These are phyloP conservation scores for Suillus alpinus DNA, from an alignment of 768 basidiomycete genomes.

Conservation along the genomic window DNA sequence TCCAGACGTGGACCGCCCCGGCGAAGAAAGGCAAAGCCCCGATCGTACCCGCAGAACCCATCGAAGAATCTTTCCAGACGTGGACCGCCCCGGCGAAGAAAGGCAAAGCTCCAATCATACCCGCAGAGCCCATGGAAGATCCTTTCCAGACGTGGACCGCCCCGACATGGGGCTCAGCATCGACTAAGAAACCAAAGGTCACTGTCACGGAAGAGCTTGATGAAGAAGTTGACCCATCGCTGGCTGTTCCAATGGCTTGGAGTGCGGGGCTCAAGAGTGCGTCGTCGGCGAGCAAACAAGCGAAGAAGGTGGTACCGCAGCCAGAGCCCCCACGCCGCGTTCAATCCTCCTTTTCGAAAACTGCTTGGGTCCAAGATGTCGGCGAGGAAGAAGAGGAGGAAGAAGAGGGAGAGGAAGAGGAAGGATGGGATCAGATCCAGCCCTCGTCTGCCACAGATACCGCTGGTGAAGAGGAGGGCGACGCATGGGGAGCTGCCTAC, in stretches of 20 bases:
- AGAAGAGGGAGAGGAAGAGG: conserved; percentile 15
- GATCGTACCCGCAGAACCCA: background rate
- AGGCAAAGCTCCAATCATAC: conserved; percentile 4
- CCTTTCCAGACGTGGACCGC: background rate
- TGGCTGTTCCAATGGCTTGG: conserved; percentile 13
- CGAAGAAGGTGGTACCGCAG: conserved; percentile 14
- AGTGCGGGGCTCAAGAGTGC: conserved; percentile 1
- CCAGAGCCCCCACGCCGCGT: conserved; percentile 8
- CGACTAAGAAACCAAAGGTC: background rate
- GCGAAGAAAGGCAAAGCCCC: conserved; percentile 18
- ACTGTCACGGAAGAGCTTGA: conserved; percentile 19
- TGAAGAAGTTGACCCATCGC: conserved; percentile 10
- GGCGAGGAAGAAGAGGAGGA: conserved; percentile 5
- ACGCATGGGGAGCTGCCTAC: conserved; percentile 12
- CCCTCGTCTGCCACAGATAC: conserved; percentile 5
- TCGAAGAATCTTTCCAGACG: background rate
- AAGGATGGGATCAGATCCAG: conserved; percentile 25
- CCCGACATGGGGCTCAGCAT: too few species aligned
- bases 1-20: background rate
- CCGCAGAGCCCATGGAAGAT: background rate
- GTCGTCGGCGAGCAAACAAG: conserved; percentile 7
- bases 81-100: conserved; percentile 12
- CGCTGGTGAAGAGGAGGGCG: background rate
- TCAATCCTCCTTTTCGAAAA: conserved; percentile 9
- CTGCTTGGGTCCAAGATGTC: conserved; percentile 14